phyloP scores from a whole-genome alignment of 208 protist species.

The Angomonas deanei region DNA sequence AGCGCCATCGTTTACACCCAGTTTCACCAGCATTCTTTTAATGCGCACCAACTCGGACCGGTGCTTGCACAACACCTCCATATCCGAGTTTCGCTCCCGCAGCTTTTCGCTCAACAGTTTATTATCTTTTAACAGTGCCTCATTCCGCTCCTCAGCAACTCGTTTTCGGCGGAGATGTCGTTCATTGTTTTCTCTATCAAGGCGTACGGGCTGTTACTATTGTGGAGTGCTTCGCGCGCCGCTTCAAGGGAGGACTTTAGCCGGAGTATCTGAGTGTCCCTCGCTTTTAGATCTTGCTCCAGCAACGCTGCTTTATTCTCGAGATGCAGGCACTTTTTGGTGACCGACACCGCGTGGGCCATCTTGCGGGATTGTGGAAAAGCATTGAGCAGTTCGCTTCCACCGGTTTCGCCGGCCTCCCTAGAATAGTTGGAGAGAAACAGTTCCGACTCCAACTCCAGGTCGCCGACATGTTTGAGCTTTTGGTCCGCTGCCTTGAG shows the following conservation, averaged over 20 bases:
- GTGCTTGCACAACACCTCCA: slow-evolving; percentile 63
- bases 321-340: slow-evolving; percentile 82
- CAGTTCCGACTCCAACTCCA: slow-evolving; percentile 82
- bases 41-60: slow-evolving; percentile 75
- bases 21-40: slow-evolving; percentile 49
- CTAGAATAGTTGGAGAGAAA: slow-evolving; percentile 76
- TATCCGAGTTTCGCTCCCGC: slow-evolving; percentile 40
- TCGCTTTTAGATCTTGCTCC: slow-evolving; percentile 60
- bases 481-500: slow-evolving; percentile 78
- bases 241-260: slow-evolving; percentile 69
- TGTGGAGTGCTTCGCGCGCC: slow-evolving; percentile 76
- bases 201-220: slow-evolving; percentile 79
- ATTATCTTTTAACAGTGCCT: slow-evolving; percentile 50
- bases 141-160: slow-evolving; percentile 37
- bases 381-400: slow-evolving; percentile 57
- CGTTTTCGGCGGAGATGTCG: slow-evolving; percentile 48
- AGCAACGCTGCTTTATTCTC: slow-evolving; percentile 66
- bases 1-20: slow-evolving; percentile 52
- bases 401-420: neutral
- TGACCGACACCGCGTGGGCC: slow-evolving; percentile 70
- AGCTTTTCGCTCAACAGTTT: slow-evolving; percentile 33
- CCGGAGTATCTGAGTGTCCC: slow-evolving; percentile 61
- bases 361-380: slow-evolving; percentile 75
- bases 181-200: slow-evolving; percentile 71
- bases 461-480: slow-evolving; percentile 67